Evolutionary conservation across 208 protist species (phyloP).

Genomic region (Trichomonas vaginalis): DNA sequence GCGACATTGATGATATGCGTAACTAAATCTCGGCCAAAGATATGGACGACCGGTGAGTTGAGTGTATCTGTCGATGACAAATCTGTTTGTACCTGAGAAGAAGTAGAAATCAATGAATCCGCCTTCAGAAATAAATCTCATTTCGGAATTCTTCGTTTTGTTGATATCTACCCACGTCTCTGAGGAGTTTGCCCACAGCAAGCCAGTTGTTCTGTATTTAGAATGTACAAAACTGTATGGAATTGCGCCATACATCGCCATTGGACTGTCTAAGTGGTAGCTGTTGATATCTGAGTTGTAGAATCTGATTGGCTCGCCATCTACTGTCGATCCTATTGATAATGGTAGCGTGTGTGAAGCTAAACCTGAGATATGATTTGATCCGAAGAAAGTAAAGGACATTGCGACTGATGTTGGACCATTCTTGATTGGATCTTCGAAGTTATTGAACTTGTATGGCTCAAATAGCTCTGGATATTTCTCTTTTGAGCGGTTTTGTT

Average conservation of each 20-base stretch:
- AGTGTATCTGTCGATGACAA: constrained; percentile 70
- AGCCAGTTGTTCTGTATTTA: constrained; percentile 22
- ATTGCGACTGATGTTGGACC: background rate
- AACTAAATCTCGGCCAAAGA: constrained; percentile 75
- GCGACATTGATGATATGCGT: constrained; percentile 90
- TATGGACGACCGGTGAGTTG: constrained; percentile 65
- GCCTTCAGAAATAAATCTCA: constrained; percentile 67
- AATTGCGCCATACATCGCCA: constrained; percentile 78
- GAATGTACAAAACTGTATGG: constrained; percentile 73
- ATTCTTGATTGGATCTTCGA: background rate
- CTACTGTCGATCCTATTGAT: background rate
- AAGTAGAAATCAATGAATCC: constrained; percentile 84
- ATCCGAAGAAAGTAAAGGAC: background rate
- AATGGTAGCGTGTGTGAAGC: background rate
- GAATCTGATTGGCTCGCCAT: constrained; percentile 59
- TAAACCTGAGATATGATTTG: background rate
- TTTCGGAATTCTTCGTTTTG: background rate
- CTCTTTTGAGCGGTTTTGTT: background rate
- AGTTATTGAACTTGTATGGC: background rate
- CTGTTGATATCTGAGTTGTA: constrained; percentile 88
- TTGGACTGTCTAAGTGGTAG: constrained; percentile 72
- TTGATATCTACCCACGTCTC: constrained; percentile 50
- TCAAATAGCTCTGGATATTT: background rate
- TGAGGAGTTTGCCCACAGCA: constrained; percentile 26
- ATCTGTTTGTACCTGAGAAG: constrained; percentile 60